Evolutionary conservation across 495 filamentous ascomycete species (phyloP).

Genomic region (Podospora sp.): DNA sequence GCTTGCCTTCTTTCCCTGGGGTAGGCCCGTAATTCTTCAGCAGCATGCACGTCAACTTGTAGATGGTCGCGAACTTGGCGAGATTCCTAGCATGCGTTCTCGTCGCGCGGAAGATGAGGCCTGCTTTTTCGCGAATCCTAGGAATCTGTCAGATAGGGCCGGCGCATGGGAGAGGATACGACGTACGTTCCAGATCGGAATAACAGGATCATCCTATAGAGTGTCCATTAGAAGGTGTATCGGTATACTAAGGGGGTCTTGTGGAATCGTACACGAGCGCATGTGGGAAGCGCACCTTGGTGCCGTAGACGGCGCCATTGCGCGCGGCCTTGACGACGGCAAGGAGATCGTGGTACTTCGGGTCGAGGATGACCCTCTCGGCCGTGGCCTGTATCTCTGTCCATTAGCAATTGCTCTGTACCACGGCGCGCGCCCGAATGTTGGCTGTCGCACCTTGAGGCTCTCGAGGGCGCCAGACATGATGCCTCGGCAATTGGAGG

Average conservation of each 20-base stretch:
- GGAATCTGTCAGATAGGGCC: conserved; percentile 3
- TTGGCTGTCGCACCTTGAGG: conserved; percentile 39
- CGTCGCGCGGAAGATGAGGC: conserved; percentile 81
- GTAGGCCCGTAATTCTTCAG: conserved; percentile 65
- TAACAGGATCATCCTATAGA: conserved; percentile 80
- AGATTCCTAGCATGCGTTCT: conserved; percentile 90
- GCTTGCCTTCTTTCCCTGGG: conserved; percentile 57
- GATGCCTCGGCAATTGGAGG: conserved; percentile 39
- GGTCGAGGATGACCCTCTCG: conserved; percentile 77
- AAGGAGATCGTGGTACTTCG: conserved; percentile 78
- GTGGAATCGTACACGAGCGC: conserved; percentile 73
- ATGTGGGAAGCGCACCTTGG: conserved; percentile 98
- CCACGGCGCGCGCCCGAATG: not conserved
- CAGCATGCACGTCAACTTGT: conserved; percentile 76
- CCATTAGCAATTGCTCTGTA: conserved; percentile 16
- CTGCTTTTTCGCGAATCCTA: conserved; percentile 75
- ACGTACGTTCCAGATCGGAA: conserved; percentile 86
- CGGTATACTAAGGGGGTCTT: not conserved
- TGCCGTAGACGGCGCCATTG: conserved; percentile 95
- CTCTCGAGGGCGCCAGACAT: conserved; percentile 37
- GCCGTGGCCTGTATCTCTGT: conserved; percentile 44
- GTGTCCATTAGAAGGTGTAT: not conserved
- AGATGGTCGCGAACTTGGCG: conserved; percentile 83
- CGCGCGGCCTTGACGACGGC: conserved; percentile 85
- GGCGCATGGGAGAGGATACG: not conserved